A percentile compares a stretch with the other conserved stretches of the same genome.
Evolutionary conservation across 2,329 filamentous ascomycete genomes (phyloP).

Genomic region (Phyllosticta paracitricarpa): DNA sequence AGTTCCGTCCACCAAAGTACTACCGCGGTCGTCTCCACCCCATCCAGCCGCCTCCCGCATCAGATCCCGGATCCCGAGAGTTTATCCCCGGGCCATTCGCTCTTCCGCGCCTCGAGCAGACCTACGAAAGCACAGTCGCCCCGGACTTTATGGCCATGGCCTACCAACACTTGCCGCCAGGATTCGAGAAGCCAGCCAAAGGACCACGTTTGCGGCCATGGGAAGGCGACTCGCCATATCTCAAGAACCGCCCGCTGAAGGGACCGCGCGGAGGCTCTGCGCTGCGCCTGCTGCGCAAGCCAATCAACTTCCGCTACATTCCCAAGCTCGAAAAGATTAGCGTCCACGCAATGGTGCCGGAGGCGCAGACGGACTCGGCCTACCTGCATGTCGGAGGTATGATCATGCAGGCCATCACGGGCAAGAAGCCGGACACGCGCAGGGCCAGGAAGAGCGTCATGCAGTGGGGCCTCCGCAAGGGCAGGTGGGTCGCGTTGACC

Average conservation of each 20-base stretch:
- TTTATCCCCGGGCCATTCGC: slow-evolving; percentile 89
- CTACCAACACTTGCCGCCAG: slow-evolving; percentile 78
- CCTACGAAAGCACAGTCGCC: slow-evolving; percentile 76
- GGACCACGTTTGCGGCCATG: slow-evolving; percentile 67
- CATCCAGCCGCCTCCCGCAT: slow-evolving; percentile 76
- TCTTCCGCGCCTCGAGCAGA: slow-evolving; percentile 77
- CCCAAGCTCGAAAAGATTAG: slow-evolving; percentile 74
- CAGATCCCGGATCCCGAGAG: slow-evolving; percentile 77
- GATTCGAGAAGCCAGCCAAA: slow-evolving; percentile 50
- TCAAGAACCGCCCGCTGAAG: slow-evolving; percentile 78
- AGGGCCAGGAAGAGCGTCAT: slow-evolving; percentile 59
- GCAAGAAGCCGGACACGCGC: slow-evolving; percentile 61
- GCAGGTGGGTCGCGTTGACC: slow-evolving; percentile 66
- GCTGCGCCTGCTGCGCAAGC: slow-evolving; percentile 57
- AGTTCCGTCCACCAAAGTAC: slow-evolving; percentile 90
- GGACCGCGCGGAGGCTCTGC: slow-evolving; percentile 71
- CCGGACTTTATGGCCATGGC: slow-evolving; percentile 80
- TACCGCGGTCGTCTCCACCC: slow-evolving; percentile 89
- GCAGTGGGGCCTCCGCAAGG: slow-evolving; percentile 63
- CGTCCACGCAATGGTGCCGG: slow-evolving; percentile 63
- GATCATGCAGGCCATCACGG: slow-evolving; percentile 76
- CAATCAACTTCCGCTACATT: slow-evolving; percentile 70
- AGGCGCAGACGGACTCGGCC: slow-evolving; percentile 58
- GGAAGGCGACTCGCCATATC: slow-evolving; percentile 88
- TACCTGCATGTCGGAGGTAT: slow-evolving; percentile 76